A percentile compares a stretch with the other conserved stretches of the same genome.
These are phyloP conservation scores for Lotmaria passim DNA, from an alignment of 208 protist genomes.

Conservation along the genomic window DNA sequence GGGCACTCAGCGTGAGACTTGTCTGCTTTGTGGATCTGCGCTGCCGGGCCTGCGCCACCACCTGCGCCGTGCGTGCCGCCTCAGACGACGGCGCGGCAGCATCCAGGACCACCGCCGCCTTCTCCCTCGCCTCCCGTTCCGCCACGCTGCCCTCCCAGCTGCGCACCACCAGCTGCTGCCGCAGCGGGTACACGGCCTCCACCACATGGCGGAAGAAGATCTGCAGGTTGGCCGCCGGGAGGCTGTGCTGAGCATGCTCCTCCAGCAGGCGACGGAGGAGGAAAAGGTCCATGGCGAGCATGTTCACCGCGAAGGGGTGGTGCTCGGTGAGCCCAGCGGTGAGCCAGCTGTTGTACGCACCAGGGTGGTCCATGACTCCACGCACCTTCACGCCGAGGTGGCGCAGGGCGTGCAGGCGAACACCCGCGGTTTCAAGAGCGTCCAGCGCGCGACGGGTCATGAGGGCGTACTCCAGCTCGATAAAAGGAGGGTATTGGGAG, in stretches of 20 bases:
- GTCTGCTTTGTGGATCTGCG: conserved; percentile 42
- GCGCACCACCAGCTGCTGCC: conserved; percentile 75
- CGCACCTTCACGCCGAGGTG: conserved; percentile 64
- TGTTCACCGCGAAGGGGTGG: conserved; percentile 85
- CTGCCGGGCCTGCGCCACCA: conserved; percentile 15
- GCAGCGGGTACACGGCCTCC: conserved; percentile 81
- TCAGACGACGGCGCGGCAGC: not conserved
- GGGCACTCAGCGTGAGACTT: conserved; percentile 73
- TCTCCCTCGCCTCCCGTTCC: conserved; percentile 11
- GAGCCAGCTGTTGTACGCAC: conserved; percentile 85
- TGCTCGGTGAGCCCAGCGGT: conserved; percentile 78
- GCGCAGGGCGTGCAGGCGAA: conserved; percentile 53
- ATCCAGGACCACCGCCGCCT: not conserved
- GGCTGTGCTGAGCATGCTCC: conserved; percentile 42
- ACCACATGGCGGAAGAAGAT: conserved; percentile 86
- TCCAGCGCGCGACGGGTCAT: conserved; percentile 80
- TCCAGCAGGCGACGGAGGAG: conserved; percentile 67
- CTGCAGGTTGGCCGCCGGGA: conserved; percentile 62
- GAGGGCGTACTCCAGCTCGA: conserved; percentile 77
- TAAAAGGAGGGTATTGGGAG: conserved; percentile 42
- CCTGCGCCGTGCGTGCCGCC: conserved; percentile 16
- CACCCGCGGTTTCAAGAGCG: conserved; percentile 70
- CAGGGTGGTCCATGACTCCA: conserved; percentile 88
- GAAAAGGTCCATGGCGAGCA: conserved; percentile 80
- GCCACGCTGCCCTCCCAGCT: conserved; percentile 48